phyloP scores from a whole-genome alignment of 768 basidiomycete genomes.

The Podaxis mareebaensis region DNA sequence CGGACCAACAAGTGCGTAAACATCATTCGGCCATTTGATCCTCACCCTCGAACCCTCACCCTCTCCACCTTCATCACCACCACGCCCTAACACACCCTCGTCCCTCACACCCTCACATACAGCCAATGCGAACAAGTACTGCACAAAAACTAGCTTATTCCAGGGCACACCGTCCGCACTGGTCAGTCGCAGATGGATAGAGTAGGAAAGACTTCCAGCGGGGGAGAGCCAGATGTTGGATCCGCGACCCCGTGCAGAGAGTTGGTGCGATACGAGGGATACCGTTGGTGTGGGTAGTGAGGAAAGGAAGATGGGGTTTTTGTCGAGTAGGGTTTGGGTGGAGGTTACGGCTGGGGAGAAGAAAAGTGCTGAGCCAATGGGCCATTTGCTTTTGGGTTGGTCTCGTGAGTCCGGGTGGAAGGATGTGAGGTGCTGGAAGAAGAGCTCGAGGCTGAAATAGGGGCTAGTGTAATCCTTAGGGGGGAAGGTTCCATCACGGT shows the following conservation, averaged over 20 bases:
- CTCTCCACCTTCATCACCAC: constrained; percentile 36
- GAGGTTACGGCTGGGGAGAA: constrained; percentile 92
- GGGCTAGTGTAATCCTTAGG: constrained; percentile 54
- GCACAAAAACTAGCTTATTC: constrained; percentile 80
- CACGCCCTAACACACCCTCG: constrained; percentile 52
- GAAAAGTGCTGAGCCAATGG: constrained; percentile 74
- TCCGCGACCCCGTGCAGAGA: constrained; percentile 87
- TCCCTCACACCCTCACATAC: constrained; percentile 82
- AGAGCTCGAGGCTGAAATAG: constrained; percentile 66
- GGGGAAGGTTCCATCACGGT: constrained; percentile 48
- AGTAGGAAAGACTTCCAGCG: constrained; percentile 84
- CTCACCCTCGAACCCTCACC: constrained; percentile 43
- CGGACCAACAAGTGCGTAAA: constrained; percentile 69
- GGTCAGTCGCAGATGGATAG: constrained; percentile 65
- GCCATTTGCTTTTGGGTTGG: constrained; percentile 37
- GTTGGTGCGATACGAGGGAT: constrained; percentile 85
- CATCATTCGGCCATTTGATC: constrained; percentile 97
- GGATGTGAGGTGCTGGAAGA: constrained; percentile 52
- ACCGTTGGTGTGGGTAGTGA: constrained; percentile 73
- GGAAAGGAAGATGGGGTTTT: constrained; percentile 72
- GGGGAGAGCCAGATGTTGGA: constrained; percentile 93
- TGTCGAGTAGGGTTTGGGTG: constrained; percentile 93
- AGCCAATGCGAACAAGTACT: constrained; percentile 89
- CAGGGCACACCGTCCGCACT: constrained; percentile 26
- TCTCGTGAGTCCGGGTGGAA: constrained; percentile 26